Conservation (phyloP, 2,329 filamentous ascomycete genomes). For the Colletotrichum falcatum region DNA sequence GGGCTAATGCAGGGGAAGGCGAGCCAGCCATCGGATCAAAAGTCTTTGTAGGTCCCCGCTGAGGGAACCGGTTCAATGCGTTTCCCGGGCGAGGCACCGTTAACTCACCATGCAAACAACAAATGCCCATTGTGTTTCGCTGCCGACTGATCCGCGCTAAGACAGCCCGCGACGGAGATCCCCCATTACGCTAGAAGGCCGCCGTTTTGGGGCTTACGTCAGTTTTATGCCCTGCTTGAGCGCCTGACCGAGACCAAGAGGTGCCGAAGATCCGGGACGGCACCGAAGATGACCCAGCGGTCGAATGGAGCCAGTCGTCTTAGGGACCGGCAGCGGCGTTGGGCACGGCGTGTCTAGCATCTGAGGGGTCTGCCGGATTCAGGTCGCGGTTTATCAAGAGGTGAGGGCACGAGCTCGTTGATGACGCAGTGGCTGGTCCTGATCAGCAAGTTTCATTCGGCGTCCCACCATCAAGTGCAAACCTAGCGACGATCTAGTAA, state of each 20-base stretch:
- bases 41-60: not conserved
- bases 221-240: not conserved
- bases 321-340: too few species aligned
- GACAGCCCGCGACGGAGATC: not conserved
- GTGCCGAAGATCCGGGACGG: not conserved
- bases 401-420: too few species aligned
- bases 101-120: not conserved
- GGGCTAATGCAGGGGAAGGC: not conserved
- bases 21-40: not conserved
- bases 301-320: too few species aligned
- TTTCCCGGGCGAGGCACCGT: not conserved
- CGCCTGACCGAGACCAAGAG: too few species aligned
- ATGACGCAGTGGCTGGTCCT: too few species aligned
- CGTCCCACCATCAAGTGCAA: too few species aligned
- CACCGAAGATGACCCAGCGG: too few species aligned
- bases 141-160: not conserved
- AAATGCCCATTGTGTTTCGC: not conserved
- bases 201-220: not conserved
- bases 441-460: too few species aligned
- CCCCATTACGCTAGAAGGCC: not conserved
- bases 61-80: not conserved
- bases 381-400: too few species aligned
- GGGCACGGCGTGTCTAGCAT: too few species aligned
- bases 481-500: too few species aligned
- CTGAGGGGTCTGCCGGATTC: too few species aligned